Evolutionary conservation across 345 rosid genomes (phyloP).

Genomic region (Gossypium australe): DNA sequence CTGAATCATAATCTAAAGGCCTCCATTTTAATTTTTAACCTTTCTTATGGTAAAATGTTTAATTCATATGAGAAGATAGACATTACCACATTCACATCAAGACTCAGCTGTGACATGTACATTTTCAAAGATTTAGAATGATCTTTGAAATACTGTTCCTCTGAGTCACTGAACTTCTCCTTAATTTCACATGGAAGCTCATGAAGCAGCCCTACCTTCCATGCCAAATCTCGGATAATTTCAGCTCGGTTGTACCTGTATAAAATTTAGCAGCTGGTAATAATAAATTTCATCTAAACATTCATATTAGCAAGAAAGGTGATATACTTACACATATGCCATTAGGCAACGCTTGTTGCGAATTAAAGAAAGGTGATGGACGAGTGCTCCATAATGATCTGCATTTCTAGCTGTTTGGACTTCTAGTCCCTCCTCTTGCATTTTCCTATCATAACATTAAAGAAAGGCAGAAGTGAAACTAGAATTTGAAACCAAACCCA

Average conservation of each 20-base stretch:
- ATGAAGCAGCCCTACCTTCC: constrained; percentile 68
- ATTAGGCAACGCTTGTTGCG: constrained; percentile 90
- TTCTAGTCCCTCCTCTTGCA: constrained; percentile 80
- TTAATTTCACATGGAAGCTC: constrained; percentile 69
- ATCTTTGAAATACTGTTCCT: constrained; percentile 62
- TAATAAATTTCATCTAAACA: neutral
- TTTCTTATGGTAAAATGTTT: neutral
- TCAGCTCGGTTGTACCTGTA: constrained; percentile 81
- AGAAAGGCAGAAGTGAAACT: neutral
- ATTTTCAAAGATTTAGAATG: constrained; percentile 60
- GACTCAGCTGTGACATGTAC: constrained; percentile 63
- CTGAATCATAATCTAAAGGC: neutral
- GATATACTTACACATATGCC: constrained; percentile 64
- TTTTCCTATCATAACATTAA: constrained; percentile 58
- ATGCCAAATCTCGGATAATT: constrained; percentile 55
- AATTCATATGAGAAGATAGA: constrained; percentile 1
- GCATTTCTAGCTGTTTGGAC: constrained; percentile 69
- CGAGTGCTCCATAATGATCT: constrained; percentile 81
- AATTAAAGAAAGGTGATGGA: constrained; percentile 76
- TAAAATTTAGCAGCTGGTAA: neutral
- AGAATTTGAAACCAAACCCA: neutral
- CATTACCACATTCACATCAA: constrained; percentile 75
- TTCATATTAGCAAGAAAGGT: constrained; percentile 2
- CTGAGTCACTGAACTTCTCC: constrained; percentile 57
- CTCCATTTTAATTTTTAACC: neutral